Conservation (phyloP, 2,329 filamentous ascomycete species). For the Coniella lustricola region DNA sequence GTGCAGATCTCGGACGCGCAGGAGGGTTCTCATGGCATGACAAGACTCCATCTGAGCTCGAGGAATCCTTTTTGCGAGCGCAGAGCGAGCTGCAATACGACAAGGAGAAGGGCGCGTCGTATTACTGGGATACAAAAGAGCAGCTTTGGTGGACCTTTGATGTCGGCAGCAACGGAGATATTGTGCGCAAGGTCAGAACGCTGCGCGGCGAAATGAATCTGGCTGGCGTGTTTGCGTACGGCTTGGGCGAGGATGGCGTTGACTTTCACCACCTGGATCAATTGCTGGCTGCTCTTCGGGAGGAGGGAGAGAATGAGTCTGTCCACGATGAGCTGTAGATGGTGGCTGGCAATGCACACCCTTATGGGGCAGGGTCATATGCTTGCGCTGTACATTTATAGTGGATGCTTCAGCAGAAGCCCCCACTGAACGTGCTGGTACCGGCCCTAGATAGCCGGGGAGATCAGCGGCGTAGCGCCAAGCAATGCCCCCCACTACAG, state of each 20-base stretch:
- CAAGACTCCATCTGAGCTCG: constrained; percentile 43
- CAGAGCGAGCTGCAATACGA: constrained; percentile 48
- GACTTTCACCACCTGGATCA: constrained; percentile 31
- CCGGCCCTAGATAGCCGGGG: no score
- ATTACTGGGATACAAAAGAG: constrained; percentile 56
- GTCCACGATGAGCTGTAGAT: constrained; percentile 20
- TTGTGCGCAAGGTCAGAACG: constrained; percentile 53
- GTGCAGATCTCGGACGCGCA: constrained; percentile 48
- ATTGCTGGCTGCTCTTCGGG: constrained; percentile 14
- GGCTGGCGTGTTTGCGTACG: constrained; percentile 71
- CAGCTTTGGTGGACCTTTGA: constrained; percentile 71
- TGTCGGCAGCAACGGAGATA: constrained; percentile 42
- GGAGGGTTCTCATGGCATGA: constrained; percentile 54
- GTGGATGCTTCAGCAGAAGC: no score
- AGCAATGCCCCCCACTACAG: no score
- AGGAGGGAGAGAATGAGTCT: background rate
- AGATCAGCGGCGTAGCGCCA: no score
- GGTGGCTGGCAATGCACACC: no score
- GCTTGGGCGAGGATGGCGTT: constrained; percentile 59
- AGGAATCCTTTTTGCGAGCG: constrained; percentile 51
- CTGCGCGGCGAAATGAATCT: constrained; percentile 50
- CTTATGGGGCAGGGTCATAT: no score
- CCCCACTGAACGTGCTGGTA: no score
- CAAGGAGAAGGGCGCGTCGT: constrained; percentile 52
- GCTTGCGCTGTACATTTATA: no score